Conservation (phyloP, 176 grass and related monocot genomes). For the Eragrostis curvula region DNA sequence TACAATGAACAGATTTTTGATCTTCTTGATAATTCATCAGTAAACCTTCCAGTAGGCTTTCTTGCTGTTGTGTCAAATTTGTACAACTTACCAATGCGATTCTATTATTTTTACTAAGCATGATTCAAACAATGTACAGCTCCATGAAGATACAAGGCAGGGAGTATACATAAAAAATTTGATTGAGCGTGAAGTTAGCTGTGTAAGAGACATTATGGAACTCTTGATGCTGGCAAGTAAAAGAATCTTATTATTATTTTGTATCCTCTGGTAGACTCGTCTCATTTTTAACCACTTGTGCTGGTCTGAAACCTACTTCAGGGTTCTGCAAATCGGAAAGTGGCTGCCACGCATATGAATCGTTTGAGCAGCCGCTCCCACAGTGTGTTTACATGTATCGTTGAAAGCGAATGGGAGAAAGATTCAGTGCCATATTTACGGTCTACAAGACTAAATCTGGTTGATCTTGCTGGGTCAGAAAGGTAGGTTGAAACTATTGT, state of each 20-base stretch:
- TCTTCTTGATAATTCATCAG: constrained; percentile 85
- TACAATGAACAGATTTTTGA: constrained; percentile 99
- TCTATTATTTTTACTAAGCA: constrained; percentile 5
- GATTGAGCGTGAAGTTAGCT: constrained; percentile 79
- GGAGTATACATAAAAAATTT: constrained; percentile 96
- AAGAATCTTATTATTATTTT: constrained; percentile 27
- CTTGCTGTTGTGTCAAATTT: constrained; percentile 24
- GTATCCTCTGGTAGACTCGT: constrained; percentile 1
- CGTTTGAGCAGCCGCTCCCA: constrained; percentile 90
- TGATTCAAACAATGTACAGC: constrained; percentile 52
- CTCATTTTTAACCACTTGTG: not conserved
- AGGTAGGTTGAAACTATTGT: constrained; percentile 48
- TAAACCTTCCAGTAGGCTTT: constrained; percentile 81
- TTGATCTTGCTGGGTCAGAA: constrained; percentile 97
- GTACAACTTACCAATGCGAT: constrained; percentile 9
- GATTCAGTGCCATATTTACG: constrained; percentile 72
- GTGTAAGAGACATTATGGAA: constrained; percentile 84
- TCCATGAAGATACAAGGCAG: constrained; percentile 76
- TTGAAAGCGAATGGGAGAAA: constrained; percentile 92
- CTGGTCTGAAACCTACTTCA: constrained; percentile 47
- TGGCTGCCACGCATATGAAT: constrained; percentile 96
- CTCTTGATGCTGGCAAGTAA: constrained; percentile 79
- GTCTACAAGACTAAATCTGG: constrained; percentile 95
- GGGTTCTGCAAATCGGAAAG: constrained; percentile 93
- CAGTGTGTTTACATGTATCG: constrained; percentile 94